Conservation (phyloP, 495 filamentous ascomycete genomes). For the Tuber brumale region DNA sequence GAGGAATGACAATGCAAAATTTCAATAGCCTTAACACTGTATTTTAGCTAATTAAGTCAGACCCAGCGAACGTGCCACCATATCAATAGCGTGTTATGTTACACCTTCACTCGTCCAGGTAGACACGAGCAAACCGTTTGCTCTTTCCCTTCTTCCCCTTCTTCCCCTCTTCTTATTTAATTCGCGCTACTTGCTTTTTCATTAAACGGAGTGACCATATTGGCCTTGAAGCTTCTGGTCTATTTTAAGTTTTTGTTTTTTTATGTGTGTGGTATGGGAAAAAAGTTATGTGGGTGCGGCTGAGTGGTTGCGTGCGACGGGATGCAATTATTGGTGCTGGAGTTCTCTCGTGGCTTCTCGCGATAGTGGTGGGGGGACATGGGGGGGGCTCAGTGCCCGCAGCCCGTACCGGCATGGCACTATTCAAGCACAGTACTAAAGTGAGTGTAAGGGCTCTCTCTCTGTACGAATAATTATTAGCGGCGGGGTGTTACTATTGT, state of each 20-base stretch:
- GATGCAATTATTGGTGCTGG: not conserved
- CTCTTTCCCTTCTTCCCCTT: not conserved
- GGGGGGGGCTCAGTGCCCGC: not conserved
- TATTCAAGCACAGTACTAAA: too few relatives aligned
- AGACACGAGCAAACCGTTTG: not conserved
- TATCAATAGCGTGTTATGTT: not conserved
- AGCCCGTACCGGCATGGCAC: too few relatives aligned
- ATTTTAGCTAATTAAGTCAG: not conserved
- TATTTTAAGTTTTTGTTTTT: not conserved
- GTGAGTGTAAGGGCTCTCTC: too few relatives aligned
- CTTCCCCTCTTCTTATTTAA: not conserved
- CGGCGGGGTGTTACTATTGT: not conserved
- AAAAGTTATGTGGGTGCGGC: not conserved
- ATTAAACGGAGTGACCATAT: not conserved
- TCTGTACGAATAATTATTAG: too few relatives aligned
- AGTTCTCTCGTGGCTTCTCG: not conserved
- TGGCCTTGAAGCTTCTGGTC: not conserved
- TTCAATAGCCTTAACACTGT: not conserved
- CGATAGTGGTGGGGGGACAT: not conserved
- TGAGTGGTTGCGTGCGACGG: not conserved
- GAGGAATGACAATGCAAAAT: not conserved
- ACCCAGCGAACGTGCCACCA: not conserved
- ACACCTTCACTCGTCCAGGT: not conserved
- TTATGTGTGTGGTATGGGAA: not conserved
- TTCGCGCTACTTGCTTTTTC: not conserved